Percentiles rank a stretch among this genome's conserved stretches.
These are phyloP conservation scores for Pseudocercospora cruenta DNA, from an alignment of 2,329 filamentous ascomycete genomes.

Conservation along the genomic window DNA sequence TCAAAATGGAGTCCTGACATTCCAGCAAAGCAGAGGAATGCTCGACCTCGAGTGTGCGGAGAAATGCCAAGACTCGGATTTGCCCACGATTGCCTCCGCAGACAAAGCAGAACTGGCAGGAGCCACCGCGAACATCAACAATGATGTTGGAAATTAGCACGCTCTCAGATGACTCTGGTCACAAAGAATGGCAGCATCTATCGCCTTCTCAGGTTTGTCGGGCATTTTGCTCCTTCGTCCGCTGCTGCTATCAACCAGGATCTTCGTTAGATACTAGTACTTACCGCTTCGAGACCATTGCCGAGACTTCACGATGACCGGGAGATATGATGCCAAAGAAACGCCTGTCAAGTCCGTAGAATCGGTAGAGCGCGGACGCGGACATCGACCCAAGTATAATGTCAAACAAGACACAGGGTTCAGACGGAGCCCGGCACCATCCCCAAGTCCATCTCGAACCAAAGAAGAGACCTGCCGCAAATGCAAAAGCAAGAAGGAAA, in stretches of 20 bases:
- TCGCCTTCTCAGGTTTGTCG: background rate
- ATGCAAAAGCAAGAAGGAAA: background rate
- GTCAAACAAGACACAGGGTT: background rate
- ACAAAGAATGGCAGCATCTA: background rate
- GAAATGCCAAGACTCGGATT: background rate
- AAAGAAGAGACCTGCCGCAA: background rate
- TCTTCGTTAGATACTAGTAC: background rate
- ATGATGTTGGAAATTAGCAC: background rate
- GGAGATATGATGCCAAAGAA: background rate
- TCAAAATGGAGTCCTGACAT: background rate
- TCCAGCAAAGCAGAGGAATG: background rate
- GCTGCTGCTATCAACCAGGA: background rate
- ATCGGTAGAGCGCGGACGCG: background rate
- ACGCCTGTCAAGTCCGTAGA: background rate
- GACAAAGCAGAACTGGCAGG: background rate
- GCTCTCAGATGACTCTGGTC: background rate
- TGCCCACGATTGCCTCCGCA: background rate
- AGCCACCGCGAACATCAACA: slow-evolving; percentile 4
- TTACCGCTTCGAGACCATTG: background rate
- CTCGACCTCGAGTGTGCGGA: background rate
- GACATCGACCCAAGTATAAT: background rate
- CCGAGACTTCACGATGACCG: background rate
- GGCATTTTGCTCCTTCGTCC: background rate
- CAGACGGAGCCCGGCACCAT: background rate
- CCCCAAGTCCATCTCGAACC: background rate